Evolutionary conservation across 495 filamentous ascomycete species (phyloP).

Genomic region (Mycothermus thermophilus): DNA sequence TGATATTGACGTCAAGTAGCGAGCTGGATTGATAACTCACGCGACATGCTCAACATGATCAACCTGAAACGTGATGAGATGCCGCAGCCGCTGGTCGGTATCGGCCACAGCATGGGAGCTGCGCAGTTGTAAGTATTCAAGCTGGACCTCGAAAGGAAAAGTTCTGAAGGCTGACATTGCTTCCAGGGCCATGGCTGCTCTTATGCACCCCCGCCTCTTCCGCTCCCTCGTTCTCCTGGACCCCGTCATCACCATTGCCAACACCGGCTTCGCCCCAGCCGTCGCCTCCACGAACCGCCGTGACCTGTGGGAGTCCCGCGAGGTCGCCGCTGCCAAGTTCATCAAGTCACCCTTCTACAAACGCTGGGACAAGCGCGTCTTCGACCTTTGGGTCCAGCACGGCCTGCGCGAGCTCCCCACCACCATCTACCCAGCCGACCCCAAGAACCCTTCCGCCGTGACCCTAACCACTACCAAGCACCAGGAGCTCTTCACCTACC

Average conservation of each 20-base stretch:
- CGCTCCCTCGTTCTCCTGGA: constrained; percentile 66
- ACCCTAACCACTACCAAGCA: constrained; percentile 51
- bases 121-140: constrained; percentile 3
- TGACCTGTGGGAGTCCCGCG: constrained; percentile 58
- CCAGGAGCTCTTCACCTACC: constrained; percentile 44
- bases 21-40: constrained; percentile 72
- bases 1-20: constrained; percentile 30
- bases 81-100: constrained; percentile 74
- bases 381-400: constrained; percentile 49
- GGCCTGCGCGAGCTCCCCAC: constrained; percentile 45
- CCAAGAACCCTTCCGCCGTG: constrained; percentile 4
- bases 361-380: constrained; percentile 58
- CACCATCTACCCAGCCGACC: constrained; percentile 32
- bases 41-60: constrained; percentile 78
- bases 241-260: constrained; percentile 44
- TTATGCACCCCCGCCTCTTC: constrained; percentile 75
- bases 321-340: constrained; percentile 48
- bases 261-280: constrained; percentile 16
- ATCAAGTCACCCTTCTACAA: constrained; percentile 49
- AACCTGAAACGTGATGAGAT: constrained; percentile 73
- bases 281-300: constrained; percentile 40
- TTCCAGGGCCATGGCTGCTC: constrained; percentile 28
- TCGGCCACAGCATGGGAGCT: constrained; percentile 86
- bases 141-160: too few relatives aligned
- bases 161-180: background rate